Evolutionary conservation across 257 asterid species (phyloP).

Genomic region (Solanum clarkiae): DNA sequence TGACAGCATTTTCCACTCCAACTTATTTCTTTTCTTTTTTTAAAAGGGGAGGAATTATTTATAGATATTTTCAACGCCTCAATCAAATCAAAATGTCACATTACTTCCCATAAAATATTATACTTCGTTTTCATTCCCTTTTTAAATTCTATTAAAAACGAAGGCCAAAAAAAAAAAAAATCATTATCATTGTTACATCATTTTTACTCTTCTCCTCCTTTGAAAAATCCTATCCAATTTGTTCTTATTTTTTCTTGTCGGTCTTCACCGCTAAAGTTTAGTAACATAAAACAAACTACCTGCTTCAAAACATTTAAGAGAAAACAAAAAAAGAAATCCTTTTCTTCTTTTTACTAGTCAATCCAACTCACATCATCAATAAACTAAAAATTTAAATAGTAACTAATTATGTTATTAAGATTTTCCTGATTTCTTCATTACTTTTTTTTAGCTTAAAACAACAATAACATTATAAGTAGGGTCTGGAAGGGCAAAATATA

Average conservation of each 20-base stretch:
- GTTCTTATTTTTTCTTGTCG: not conserved
- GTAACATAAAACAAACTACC: not conserved
- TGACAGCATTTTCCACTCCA: not conserved
- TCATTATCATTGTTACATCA: not conserved
- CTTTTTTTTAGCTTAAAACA: not conserved
- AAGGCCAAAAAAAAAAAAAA: no score
- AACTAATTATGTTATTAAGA: not conserved
- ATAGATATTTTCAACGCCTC: not conserved
- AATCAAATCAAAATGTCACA: not conserved
- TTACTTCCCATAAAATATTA: not conserved
- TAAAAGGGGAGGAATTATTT: not conserved
- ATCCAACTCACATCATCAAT: not conserved
- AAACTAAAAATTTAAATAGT: not conserved
- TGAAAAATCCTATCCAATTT: not conserved
- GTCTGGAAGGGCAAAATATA: no score
- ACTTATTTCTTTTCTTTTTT: not conserved
- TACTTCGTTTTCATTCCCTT: not conserved
- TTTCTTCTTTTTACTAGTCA: not conserved
- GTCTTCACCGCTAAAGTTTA: not conserved
- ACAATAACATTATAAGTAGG: no score
- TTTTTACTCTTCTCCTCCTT: not conserved
- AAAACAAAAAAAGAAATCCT: not conserved
- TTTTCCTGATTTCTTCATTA: not conserved
- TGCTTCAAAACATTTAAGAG: not conserved
- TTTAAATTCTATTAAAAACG: not conserved